Evolutionary conservation across 2,329 filamentous ascomycete genomes (phyloP).

Genomic region (Ascochyta koolunga): DNA sequence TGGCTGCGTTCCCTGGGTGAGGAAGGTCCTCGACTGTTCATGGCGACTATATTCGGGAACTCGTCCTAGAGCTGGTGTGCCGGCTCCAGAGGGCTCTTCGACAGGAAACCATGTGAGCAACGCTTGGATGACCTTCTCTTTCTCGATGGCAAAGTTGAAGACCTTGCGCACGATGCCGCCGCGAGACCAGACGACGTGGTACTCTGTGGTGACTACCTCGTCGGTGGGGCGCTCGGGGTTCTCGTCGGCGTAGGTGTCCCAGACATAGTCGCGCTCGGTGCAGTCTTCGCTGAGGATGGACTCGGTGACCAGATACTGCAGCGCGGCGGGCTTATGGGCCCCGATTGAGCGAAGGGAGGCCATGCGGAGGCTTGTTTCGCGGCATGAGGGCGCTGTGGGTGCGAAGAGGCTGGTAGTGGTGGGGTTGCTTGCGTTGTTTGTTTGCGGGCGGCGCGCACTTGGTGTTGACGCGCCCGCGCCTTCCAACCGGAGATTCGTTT

Average conservation of each 20-base stretch:
- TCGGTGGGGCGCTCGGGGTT: slow-evolving; percentile 65
- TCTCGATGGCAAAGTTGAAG: slow-evolving; percentile 85
- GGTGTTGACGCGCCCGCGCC: slow-evolving; percentile 31
- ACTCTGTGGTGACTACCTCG: slow-evolving; percentile 77
- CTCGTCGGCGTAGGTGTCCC: slow-evolving; percentile 68
- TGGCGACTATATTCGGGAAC: slow-evolving; percentile 19
- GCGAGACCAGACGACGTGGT: slow-evolving; percentile 86
- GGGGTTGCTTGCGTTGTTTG: slow-evolving; percentile 19
- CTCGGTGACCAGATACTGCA: slow-evolving; percentile 83
- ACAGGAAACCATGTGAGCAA: slow-evolving; percentile 81
- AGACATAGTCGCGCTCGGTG: slow-evolving; percentile 70
- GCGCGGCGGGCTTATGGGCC: slow-evolving; percentile 83
- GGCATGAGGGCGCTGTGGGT: slow-evolving; percentile 38
- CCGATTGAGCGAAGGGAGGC: slow-evolving; percentile 89
- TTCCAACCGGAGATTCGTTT: slow-evolving; percentile 13
- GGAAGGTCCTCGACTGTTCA: slow-evolving; percentile 29
- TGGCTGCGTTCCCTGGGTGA: slow-evolving; percentile 44
- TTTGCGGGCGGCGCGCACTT: slow-evolving; percentile 25
- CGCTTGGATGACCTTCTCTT: slow-evolving; percentile 84
- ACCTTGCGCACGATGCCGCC: slow-evolving; percentile 83
- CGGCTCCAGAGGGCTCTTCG: slow-evolving; percentile 30
- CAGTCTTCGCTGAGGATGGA: slow-evolving; percentile 74
- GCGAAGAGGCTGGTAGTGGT: slow-evolving; percentile 5
- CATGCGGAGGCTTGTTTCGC: slow-evolving; percentile 62
- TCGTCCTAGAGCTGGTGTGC: slow-evolving; percentile 14